Evolutionary conservation across 495 filamentous ascomycete genomes (phyloP).

Genomic region (Margaritispora aquatica): DNA sequence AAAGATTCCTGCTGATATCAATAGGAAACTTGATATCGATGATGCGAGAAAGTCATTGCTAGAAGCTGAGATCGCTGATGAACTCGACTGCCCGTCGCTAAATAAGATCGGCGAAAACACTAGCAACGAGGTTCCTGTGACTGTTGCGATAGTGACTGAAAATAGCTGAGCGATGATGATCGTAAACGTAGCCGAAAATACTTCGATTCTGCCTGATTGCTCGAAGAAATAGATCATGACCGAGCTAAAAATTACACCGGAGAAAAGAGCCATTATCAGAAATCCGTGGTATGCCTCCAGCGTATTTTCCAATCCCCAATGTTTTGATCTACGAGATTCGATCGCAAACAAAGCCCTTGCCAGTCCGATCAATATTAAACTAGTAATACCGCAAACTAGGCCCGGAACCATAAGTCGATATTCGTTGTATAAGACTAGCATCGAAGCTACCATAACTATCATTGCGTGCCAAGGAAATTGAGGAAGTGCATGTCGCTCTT

Average conservation of each 20-base stretch:
- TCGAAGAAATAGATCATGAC: background rate
- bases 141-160: background rate
- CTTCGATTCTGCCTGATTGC: background rate
- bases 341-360: constrained; percentile 9
- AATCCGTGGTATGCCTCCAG: constrained; percentile 17
- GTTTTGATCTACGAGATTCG: background rate
- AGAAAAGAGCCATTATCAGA: constrained; percentile 22
- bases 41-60: background rate
- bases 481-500: background rate
- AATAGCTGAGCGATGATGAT: background rate
- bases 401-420: constrained; percentile 18
- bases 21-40: constrained; percentile 1
- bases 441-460: background rate
- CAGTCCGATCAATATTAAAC: constrained; percentile 11
- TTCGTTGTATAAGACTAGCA: constrained; percentile 13
- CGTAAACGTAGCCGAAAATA: background rate
- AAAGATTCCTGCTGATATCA: constrained; percentile 1
- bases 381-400: constrained; percentile 5
- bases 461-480: constrained; percentile 8
- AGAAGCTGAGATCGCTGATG: background rate
- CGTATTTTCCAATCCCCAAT: too few relatives aligned
- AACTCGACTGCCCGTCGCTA: background rate
- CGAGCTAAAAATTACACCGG: constrained; percentile 13
- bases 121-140: constrained; percentile 4
- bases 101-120: constrained; percentile 7